A percentile compares a stretch with the other conserved stretches of the same genome.
phyloP scores from a whole-genome alignment of 768 basidiomycete species.

The Tephrocybe sp. region DNA sequence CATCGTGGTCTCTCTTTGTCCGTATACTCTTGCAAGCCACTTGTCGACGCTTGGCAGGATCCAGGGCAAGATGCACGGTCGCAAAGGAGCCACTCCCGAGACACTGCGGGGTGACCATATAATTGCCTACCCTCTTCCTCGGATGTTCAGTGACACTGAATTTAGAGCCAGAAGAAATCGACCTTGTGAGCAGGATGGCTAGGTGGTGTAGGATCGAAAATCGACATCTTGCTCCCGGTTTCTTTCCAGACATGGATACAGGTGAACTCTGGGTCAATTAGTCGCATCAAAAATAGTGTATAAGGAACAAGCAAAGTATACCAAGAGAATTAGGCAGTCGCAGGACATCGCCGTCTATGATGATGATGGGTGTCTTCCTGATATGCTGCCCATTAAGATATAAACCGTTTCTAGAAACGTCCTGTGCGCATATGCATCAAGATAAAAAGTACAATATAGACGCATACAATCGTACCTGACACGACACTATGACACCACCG shows the following conservation, averaged over 20 bases:
- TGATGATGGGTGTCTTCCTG: conserved; percentile 63
- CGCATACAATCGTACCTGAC: conserved; percentile 55
- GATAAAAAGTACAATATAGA: background rate
- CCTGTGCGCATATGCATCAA: conserved; percentile 38
- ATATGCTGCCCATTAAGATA: conserved; percentile 70
- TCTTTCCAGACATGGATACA: conserved; percentile 61
- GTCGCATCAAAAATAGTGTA: background rate
- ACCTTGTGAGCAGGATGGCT: conserved; percentile 55
- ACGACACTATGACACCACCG: conserved; percentile 77
- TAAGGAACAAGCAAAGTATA: conserved; percentile 22
- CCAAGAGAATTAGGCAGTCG: conserved; percentile 68
- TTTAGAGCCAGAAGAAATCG: background rate
- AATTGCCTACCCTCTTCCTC: conserved; percentile 55
- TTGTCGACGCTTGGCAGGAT: conserved; percentile 61
- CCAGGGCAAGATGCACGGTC: conserved; percentile 77
- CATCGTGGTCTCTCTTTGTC: conserved; percentile 57
- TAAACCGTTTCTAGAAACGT: conserved; percentile 76
- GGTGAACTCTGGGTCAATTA: conserved; percentile 52
- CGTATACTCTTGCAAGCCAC: conserved; percentile 85
- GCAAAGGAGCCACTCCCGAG: conserved; percentile 84
- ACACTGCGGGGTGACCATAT: conserved; percentile 75
- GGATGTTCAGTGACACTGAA: background rate
- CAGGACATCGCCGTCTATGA: conserved; percentile 76
- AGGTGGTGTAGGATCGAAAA: conserved; percentile 67
- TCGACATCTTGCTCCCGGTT: conserved; percentile 47